Conservation (phyloP, 768 basidiomycete species). For the Lactarius psammicola region DNA sequence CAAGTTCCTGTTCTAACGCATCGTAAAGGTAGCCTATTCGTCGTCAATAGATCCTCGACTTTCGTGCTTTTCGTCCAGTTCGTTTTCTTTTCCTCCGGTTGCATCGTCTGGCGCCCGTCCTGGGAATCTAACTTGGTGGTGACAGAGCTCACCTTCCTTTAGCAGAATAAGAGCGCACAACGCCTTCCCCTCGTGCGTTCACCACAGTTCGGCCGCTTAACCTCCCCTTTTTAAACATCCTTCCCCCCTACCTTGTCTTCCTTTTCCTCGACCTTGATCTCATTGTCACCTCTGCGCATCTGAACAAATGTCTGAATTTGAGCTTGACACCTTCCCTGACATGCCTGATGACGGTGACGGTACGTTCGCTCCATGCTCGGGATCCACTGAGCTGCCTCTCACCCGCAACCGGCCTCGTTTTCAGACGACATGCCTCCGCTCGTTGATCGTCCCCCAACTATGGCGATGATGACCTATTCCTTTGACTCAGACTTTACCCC, state of each 20-base stretch:
- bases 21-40: not conserved
- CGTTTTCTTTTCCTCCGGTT: not conserved
- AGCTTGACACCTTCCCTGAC: constrained; percentile 10
- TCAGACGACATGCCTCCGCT: constrained; percentile 41
- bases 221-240: constrained; percentile 23
- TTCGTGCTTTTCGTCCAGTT: not conserved
- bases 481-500: constrained; percentile 61
- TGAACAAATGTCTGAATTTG: constrained; percentile 18
- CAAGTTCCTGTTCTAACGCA: not conserved
- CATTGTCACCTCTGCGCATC: not conserved
- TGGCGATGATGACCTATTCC: constrained; percentile 54
- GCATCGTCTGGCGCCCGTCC: constrained; percentile 6
- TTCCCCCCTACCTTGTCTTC: not conserved
- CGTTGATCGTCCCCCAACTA: constrained; percentile 52
- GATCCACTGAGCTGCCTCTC: not conserved
- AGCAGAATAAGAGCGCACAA: constrained; percentile 24
- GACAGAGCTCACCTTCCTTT: constrained; percentile 20
- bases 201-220: constrained; percentile 17
- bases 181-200: constrained; percentile 26
- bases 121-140: constrained; percentile 25
- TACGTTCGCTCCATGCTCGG: not conserved
- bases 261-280: constrained; percentile 13
- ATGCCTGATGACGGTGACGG: constrained; percentile 25
- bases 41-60: not conserved
- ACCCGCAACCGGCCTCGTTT: not conserved